A percentile compares a stretch with the other conserved stretches of the same genome.
These are phyloP conservation scores for Tylopilus sp. DNA, from an alignment of 768 basidiomycete species.

Conservation along the genomic window DNA sequence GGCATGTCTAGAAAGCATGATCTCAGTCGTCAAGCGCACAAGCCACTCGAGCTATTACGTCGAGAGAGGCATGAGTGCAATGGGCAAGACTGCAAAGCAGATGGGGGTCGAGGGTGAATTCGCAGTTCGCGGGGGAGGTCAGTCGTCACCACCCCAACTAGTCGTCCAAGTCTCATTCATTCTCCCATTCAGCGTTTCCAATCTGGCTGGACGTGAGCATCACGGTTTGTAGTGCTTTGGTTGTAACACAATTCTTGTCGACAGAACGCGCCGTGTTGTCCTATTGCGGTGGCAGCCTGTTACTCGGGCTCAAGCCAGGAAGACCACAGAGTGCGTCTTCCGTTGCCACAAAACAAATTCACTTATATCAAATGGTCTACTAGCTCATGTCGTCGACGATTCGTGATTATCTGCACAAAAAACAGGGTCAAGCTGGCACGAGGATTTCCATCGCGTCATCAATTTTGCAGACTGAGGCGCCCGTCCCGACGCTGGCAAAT, in stretches of 20 bases:
- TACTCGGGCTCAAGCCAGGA: conserved; percentile 81
- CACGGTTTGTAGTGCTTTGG: neutral
- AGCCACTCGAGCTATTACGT: conserved; percentile 86
- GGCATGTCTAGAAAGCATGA: conserved; percentile 75
- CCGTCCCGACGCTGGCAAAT: conserved; percentile 28
- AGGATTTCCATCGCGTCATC: conserved; percentile 27
- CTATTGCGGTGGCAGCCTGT: conserved; percentile 73
- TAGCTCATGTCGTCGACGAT: conserved; percentile 65
- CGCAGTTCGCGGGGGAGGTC: conserved; percentile 74
- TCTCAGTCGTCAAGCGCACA: conserved; percentile 72
- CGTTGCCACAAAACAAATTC: neutral
- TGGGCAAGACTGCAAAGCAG: conserved; percentile 74
- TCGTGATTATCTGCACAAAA: conserved; percentile 67
- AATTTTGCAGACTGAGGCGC: conserved; percentile 25
- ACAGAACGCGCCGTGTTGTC: conserved; percentile 80
- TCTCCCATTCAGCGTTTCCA: conserved; percentile 61
- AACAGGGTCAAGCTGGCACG: conserved; percentile 28
- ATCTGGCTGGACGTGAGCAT: conserved; percentile 72
- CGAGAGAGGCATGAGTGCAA: conserved; percentile 81
- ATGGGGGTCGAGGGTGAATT: conserved; percentile 66
- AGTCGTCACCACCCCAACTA: conserved; percentile 24
- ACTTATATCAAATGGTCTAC: conserved; percentile 1
- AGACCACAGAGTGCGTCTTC: conserved; percentile 63
- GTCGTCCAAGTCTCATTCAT: neutral
- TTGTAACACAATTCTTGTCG: conserved; percentile 1